Evolutionary conservation across 2,329 filamentous ascomycete species (phyloP), one percentile per base, ranked within the genome.

Genomic region (Talaromyces sp.): DNA sequence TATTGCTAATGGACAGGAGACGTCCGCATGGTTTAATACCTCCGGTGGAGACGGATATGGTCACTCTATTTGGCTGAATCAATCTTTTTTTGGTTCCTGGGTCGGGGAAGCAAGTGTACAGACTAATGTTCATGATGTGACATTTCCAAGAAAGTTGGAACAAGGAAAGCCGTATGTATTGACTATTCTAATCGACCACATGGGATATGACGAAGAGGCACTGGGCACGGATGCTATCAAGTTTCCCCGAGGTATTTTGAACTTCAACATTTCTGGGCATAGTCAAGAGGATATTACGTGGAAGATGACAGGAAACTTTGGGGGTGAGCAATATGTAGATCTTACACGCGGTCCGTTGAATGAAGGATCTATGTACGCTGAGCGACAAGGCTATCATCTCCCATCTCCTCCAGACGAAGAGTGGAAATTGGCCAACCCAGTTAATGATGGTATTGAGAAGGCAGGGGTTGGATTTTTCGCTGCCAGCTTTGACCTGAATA

Each of bases 181-280:
- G 65, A 92, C 89, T 0, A 78, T 92, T 1, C 73, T 92, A 0
- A 78, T 93, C 17, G 90, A 93, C 72, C 87, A 88, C 72, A 90
- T 87, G 77, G 89, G 90, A 0, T 78, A 90, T 0, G 83, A 91
- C 63, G 85, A 89, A 66, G 85, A 89, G 71, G 85, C 15, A 7
- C 17, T 19, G 2, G 39, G 39, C 17, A 32, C 70, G 76, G 9
- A 88, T 88, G 80, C 28, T 22, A 58, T 58, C 3, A 84, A 85
- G 71, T 75, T 76, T 33, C 84, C 84, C 0, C 81, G 83, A n/a
- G 84, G 84, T n/a, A 81, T 87, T 55, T 71, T 86, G 6, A 72
- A 75, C 59, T 78, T 77, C 55, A 60, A 66, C 22, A 70, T 82
- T 10, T 72, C 77, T 25, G 75, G 79, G 56, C 67, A 70, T 10